Evolutionary conservation across 2,329 filamentous ascomycete species (phyloP), one percentile per base, ranked within the genome.

Genomic region (Blumeria hordei): DNA sequence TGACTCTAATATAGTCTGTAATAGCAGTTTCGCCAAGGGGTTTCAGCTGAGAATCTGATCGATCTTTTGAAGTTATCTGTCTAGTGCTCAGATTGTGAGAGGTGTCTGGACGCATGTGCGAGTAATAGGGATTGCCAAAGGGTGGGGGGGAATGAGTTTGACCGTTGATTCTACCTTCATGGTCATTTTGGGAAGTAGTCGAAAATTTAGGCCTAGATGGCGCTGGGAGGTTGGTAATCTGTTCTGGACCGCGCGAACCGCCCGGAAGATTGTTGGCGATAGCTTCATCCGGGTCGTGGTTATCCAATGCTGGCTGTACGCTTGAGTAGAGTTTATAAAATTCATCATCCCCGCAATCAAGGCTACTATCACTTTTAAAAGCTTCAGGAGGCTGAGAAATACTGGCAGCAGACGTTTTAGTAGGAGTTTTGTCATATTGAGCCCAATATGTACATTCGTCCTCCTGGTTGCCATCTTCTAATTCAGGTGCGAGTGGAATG

Each of bases 391-490:
- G 82, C 28, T 70, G 72, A 28, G 21, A 28, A 28, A 4, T 28
- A 62, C 81, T 78, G 21, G 71, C 67, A 6, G 74, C 78, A 0
- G 81, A 80, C 9, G 80, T 84, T 47, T 74, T 72, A 1, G 74
- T 73, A 1, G 83, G 81, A 3, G 81, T 85, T 32, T 76, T 75
- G 64, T 86, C 83, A 65, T 90, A 88, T 58, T 78, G 76, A 35
- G 78, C 81, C 85, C 85, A 90, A 66, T 90, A 90, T 61, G 80
- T 81, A 59, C 85, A 83, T 58, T 87, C 81, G 35, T 84, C 81
- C 21, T 83, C 81, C 0, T 79, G 78, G 0, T 80, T 76, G 9
- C 55, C 56, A 28, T 58, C 59, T 10, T 55, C 54, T 34, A 54
- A 53, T 45, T 58, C 59, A 3, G 58, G 58, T 8, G 55, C 59